Evolutionary conservation across 768 basidiomycete species (phyloP).

Genomic region (Favolaschia claudopus): DNA sequence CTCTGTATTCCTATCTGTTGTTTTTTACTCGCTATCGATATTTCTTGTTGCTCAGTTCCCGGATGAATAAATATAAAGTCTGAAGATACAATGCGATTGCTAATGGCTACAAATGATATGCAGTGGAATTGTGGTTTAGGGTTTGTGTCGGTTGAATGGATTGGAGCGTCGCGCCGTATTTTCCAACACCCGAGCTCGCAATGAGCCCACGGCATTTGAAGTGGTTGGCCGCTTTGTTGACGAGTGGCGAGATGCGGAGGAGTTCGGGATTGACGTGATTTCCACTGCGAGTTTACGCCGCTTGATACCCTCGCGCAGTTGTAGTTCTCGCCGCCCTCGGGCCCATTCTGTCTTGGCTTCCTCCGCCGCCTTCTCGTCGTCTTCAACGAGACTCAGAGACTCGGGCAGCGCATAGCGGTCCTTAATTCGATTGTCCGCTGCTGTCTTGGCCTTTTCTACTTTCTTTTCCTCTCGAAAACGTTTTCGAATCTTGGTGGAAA

Average conservation of each 20-base stretch:
- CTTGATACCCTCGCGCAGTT: constrained; percentile 52
- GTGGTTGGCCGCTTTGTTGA: constrained; percentile 13
- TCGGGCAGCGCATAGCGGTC: constrained; percentile 81
- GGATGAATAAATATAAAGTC: constrained; percentile 15
- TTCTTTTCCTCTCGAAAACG: constrained; percentile 90
- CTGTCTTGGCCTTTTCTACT: constrained; percentile 70
- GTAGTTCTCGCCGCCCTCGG: constrained; percentile 56
- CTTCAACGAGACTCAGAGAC: constrained; percentile 68
- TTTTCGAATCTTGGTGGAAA: constrained; percentile 78
- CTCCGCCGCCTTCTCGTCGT: constrained; percentile 63
- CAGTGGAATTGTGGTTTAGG: background rate
- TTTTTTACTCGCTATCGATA: constrained; percentile 64
- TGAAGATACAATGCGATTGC: constrained; percentile 1
- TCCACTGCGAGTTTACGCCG: constrained; percentile 51
- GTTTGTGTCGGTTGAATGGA: constrained; percentile 22
- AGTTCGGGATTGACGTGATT: constrained; percentile 24
- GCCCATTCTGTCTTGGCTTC: constrained; percentile 74
- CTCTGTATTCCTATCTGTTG: constrained; percentile 68
- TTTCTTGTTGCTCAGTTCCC: constrained; percentile 46
- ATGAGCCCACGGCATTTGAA: constrained; percentile 42
- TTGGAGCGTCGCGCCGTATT: constrained; percentile 59
- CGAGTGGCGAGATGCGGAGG: constrained; percentile 19
- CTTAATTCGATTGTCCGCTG: constrained; percentile 75
- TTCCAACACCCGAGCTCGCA: constrained; percentile 64
- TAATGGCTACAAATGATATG: constrained; percentile 14